Evolutionary conservation across 2,329 filamentous ascomycete genomes (phyloP), one percentile per base, ranked within the genome.

Genomic region (Alternaria infectoria): DNA sequence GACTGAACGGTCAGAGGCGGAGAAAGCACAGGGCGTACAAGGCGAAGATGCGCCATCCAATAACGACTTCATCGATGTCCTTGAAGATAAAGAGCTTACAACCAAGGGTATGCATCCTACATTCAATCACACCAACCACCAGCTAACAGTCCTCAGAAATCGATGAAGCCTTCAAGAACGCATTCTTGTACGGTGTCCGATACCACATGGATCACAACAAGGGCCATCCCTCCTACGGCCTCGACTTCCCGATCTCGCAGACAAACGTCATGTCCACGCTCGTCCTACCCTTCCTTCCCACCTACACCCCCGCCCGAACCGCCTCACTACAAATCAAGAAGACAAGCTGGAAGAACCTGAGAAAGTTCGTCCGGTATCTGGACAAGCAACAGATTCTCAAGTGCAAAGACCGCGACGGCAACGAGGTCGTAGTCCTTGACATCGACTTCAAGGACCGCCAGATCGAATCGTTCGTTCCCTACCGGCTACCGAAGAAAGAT

Each of bases 271-370:
- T 91, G 75, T 85, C 88, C 9, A 86, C 85, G 57, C 82, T 91
- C 58, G 85, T 91, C 19, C 87, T 89, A n/a, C 89, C 89, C 2
- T 90, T 88, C 70, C 83, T 91, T 2, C 89, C 89, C 3, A 83
- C 87, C 19, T 85, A 84, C 73, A 86, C 84, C 11, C 80, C 86
- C 6, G 81, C 84, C 19, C 84, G 88, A 71, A 82, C 83, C 3
- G 85, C 85, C 59, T 87, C 83, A 63, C 85, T 89, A 56, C 87
- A 89, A 67, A 89, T 91, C 77, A 91, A 91, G 73, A 91, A 91
- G 79, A 89, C 88, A 4, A 89, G 86, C 65, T 91, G 87, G 87
- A 91, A 91, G 79, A 91, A 87, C 64, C 85, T 89, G 63, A 89
- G 88, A 73, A 91, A 90, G 68, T 91, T 91, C 74, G 86, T 91